Evolutionary conservation across 176 grass and related monocot species (phyloP).

Genomic region (Lolium rigidum): DNA sequence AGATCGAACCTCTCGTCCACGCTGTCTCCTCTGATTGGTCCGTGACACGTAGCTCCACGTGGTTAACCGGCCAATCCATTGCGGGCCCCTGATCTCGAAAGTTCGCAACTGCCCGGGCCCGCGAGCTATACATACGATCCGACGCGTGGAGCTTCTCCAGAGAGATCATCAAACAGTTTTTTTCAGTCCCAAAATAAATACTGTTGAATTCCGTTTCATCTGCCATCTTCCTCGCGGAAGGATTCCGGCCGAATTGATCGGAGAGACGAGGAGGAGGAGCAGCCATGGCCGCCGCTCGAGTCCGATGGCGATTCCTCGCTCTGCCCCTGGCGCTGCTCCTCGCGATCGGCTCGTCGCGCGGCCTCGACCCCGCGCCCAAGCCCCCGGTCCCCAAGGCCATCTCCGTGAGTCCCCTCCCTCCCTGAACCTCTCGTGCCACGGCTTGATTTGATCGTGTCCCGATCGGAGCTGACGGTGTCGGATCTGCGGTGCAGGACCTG

Average conservation of each 20-base stretch:
- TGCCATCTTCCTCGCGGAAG: neutral
- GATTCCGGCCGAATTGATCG: neutral
- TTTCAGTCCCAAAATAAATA: neutral
- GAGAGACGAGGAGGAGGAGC: slow-evolving; percentile 10
- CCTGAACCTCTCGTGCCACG: too few relatives aligned
- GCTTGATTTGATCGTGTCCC: too few relatives aligned
- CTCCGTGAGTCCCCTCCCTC: slow-evolving; percentile 51
- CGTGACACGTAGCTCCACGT: slow-evolving; percentile 37
- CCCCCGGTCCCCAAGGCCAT: slow-evolving; percentile 65
- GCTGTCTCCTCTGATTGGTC: slow-evolving; percentile 51
- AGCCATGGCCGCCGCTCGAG: slow-evolving; percentile 47
- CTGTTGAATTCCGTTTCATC: neutral
- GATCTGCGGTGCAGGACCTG: slow-evolving; percentile 57
- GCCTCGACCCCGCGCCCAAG: slow-evolving; percentile 42
- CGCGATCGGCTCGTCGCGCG: slow-evolving; percentile 33
- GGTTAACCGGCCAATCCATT: neutral
- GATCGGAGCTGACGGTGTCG: too few relatives aligned
- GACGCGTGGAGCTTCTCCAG: neutral
- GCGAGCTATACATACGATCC: neutral
- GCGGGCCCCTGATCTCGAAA: neutral
- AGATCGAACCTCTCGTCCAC: slow-evolving; percentile 15
- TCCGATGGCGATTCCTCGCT: slow-evolving; percentile 49
- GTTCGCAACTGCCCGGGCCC: neutral
- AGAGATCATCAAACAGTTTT: neutral
- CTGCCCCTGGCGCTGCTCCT: slow-evolving; percentile 51